Evolutionary conservation across 2,329 filamentous ascomycete species (phyloP).

Genomic region (Dactylellina haptotyla): DNA sequence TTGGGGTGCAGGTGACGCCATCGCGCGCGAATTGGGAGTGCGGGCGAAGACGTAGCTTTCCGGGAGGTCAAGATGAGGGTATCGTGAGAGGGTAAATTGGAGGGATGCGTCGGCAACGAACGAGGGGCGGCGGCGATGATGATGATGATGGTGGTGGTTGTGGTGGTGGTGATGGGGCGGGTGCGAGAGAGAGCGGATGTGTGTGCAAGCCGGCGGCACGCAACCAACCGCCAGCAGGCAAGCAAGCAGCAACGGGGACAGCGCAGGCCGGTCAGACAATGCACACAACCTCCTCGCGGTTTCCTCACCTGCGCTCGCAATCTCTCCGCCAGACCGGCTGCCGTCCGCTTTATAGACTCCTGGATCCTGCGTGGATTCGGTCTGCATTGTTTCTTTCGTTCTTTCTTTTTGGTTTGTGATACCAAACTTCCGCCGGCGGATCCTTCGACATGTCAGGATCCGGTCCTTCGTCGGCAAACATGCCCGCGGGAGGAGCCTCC

Average conservation of each 20-base stretch:
- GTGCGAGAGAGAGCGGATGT: no score
- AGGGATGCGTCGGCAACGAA: background rate
- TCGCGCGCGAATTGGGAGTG: constrained; percentile 19
- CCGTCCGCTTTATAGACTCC: no score
- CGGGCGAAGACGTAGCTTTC: background rate
- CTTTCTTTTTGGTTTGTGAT: no score
- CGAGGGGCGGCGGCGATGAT: background rate
- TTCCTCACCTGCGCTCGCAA: no score
- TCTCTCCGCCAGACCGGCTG: no score
- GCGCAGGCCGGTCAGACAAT: no score
- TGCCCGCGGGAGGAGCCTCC: constrained; percentile 2
- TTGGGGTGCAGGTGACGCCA: constrained; percentile 45
- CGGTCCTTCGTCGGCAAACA: background rate
- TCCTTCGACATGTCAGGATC: constrained; percentile 2
- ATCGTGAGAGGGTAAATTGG: background rate
- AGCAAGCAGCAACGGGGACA: no score
- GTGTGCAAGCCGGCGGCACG: no score
- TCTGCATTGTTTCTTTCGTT: no score
- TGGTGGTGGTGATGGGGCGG: background rate
- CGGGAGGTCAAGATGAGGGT: background rate
- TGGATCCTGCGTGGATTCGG: no score
- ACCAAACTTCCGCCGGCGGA: no score
- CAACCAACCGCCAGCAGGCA: no score
- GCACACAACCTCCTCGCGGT: background rate
- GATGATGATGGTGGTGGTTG: constrained; percentile 13